Percentiles rank a stretch among this genome's conserved stretches.
Evolutionary conservation across 768 basidiomycete genomes (phyloP).

Genomic region (Naganishia vishniacii): DNA sequence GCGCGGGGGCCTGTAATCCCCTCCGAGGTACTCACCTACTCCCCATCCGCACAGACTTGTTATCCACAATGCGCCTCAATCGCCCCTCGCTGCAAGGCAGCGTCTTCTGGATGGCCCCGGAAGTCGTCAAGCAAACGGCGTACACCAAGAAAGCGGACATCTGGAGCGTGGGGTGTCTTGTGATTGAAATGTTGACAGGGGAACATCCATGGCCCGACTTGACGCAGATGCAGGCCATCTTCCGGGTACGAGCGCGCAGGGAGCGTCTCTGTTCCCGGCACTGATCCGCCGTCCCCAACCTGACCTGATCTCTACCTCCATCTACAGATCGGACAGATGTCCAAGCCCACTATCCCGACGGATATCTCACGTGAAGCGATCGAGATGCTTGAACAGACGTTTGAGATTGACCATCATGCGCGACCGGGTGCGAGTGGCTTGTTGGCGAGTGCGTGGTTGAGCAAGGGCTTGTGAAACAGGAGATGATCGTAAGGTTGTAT

Average conservation of each 20-base stretch:
- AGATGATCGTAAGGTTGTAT: background rate
- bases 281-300: constrained; percentile 28
- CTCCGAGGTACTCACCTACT: too few species aligned
- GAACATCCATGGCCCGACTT: constrained; percentile 93
- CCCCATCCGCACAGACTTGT: constrained; percentile 38
- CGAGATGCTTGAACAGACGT: constrained; percentile 80
- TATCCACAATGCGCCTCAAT: constrained; percentile 62
- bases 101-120: constrained; percentile 99
- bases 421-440: constrained; percentile 74
- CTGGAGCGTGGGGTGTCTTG: constrained; percentile 90
- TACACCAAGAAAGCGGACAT: constrained; percentile 91
- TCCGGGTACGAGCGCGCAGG: constrained; percentile 64
- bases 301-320: background rate
- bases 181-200: constrained; percentile 95
- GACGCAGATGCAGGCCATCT: constrained; percentile 98
- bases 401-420: constrained; percentile 73
- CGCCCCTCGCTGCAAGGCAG: constrained; percentile 93
- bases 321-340: constrained; percentile 78
- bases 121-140: constrained; percentile 91
- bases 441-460: constrained; percentile 69
- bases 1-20: too few species aligned
- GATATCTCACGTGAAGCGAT: constrained; percentile 87
- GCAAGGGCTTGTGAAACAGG: background rate
- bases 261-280: too few species aligned
- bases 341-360: constrained; percentile 77